phyloP scores from a whole-genome alignment of 257 asterid species.

The Petunia axillaris region DNA sequence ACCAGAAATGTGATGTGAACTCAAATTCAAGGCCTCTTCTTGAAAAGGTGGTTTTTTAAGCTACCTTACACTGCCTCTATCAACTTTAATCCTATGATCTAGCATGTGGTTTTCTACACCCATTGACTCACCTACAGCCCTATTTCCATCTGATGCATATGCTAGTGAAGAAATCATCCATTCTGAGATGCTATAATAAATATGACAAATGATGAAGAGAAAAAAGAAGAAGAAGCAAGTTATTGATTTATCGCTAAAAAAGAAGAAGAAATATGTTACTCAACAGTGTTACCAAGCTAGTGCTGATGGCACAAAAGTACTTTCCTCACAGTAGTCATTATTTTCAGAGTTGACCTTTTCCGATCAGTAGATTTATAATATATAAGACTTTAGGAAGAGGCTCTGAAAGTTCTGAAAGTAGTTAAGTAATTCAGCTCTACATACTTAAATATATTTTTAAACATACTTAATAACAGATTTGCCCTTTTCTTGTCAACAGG shows the following conservation, averaged over 20 bases:
- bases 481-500: constrained; percentile 50
- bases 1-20: constrained; percentile 21
- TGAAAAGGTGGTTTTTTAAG: constrained; percentile 30
- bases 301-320: neutral
- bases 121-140: neutral
- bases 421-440: neutral
- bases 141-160: neutral
- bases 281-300: neutral
- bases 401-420: constrained; percentile 4
- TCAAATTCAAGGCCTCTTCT: neutral
- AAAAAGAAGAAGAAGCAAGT: neutral
- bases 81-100: neutral
- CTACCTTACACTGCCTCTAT: neutral
- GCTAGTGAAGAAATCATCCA: neutral
- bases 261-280: neutral
- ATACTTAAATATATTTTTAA: neutral
- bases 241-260: neutral
- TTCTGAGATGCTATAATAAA: neutral
- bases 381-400: neutral
- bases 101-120: neutral
- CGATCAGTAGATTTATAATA: neutral
- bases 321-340: neutral
- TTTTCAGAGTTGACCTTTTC: neutral
- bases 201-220: neutral
- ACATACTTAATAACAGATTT: constrained; percentile 9